These are phyloP conservation scores for Cunninghamia lanceolata DNA, from an alignment of 75 land plant genomes.

Conservation along the genomic window DNA sequence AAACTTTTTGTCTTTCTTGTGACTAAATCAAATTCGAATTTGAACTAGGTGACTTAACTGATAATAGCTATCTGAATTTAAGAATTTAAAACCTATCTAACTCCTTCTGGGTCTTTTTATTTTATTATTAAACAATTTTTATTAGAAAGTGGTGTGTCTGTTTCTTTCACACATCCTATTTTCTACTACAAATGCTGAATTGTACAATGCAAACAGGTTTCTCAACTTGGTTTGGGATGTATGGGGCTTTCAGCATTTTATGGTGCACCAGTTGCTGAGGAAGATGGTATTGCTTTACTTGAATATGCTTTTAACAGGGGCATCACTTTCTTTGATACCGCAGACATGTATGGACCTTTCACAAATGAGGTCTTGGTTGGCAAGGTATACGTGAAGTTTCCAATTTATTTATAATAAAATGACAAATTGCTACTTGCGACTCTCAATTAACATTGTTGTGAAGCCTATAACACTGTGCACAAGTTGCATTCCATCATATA, in stretches of 20 bases:
- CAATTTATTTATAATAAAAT: not conserved
- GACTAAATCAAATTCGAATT: not conserved
- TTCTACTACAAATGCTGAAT: not conserved
- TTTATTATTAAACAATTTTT: not conserved
- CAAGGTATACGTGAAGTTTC: conserved; percentile 8
- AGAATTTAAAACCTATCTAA: not conserved
- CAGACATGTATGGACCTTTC: conserved; percentile 22
- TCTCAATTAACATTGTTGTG: not conserved
- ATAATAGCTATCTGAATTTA: not conserved
- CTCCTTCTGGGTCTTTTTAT: not conserved
- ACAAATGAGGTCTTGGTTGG: conserved; percentile 23
- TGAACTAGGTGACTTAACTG: not conserved
- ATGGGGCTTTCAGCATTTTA: conserved; percentile 20
- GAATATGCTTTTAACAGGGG: conserved; percentile 23
- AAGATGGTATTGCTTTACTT: conserved; percentile 19
- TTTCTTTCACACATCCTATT: not conserved
- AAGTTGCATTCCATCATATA: not conserved
- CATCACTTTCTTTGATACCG: conserved; percentile 30
- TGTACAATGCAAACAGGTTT: conserved; percentile 19
- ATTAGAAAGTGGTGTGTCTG: not conserved
- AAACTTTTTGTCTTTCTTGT: not conserved
- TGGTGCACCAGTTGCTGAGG: conserved; percentile 12
- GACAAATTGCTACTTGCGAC: not conserved
- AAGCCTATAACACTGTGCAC: not conserved
- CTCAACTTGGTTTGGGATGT: conserved; percentile 29